Base-by-base conservation (phyloP, 176 grass and related monocot species). In the Musa itinerans region DNA sequence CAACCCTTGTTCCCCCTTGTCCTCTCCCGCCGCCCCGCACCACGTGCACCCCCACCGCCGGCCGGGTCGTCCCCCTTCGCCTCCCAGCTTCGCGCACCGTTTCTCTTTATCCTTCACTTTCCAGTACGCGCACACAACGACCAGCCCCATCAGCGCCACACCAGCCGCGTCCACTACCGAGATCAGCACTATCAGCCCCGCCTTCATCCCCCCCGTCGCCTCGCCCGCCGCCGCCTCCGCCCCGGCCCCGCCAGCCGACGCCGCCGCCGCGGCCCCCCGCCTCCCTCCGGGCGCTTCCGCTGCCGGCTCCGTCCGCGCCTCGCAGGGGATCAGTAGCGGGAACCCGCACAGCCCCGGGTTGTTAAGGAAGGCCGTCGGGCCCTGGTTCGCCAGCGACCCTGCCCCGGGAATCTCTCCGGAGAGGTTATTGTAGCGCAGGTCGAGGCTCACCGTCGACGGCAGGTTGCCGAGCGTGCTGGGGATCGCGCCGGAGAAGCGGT, bases 261-360 rank as follows among this genome's bases (percentile, higher is more conserved):
- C 21, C 52, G 11, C 21, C 72, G 25, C 59, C 57, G 16, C 82
- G 54, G 82, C 82, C 10, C 71, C 71, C 10, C 4, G 50, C 3
- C 10, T 13, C 22, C 13, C 34, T 9, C 34, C 2, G 8, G 63
- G 6, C 2, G 77, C 26, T 69, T 22, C 17, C 10, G 73, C n/a
- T 59, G 2, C 65, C 10, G 86, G 83, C 74, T 81, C 71, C 0
- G 84, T 27, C 11, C 74, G 72, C 5, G 64, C 74, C 61, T 78
- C 69, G 92, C 92, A 96, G 51, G 89, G 78, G 56, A 92, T 86
- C 85, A 92, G 87, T 50, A 96, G 89, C 29, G 92, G 89, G 78
- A 92, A 92, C 2, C 89, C 92, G 52, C 92, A 96, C 65, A 96
- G 73, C 0, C 75, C 83, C 12, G 80, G 78, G 69, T 96, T 96